Evolutionary conservation across 2,329 filamentous ascomycete species (phyloP), one percentile per base, ranked within the genome.

Genomic region (Fusarium sororula): DNA sequence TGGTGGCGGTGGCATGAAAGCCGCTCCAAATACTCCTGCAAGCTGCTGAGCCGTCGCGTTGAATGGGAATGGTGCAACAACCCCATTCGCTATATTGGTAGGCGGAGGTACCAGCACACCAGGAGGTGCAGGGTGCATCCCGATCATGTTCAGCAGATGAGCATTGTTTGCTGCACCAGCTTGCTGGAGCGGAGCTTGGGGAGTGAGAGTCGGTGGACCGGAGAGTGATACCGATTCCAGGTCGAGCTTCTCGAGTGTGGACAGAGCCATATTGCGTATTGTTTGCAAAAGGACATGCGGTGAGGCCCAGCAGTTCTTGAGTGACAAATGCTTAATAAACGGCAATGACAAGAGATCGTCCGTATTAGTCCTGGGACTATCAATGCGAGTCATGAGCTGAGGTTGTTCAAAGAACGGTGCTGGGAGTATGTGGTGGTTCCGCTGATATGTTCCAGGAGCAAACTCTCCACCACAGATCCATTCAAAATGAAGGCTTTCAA

Each of bases 401-500:
- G 81, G 67, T 10, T 65, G 68, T 26, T 85, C 76, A 30, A 86
- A 76, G 67, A 91, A 81, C 4, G 91, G 92, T 14, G 90, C 90
- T 1, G 91, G 90, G 24, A 94, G 82, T 38, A 94, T 80, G 74
- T 90, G 85, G 63, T 86, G 85, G 75, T 92, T 92, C 32, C 92
- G 87, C 39, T 90, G 89, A 72, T 87, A 87, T 6, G 89, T 81
- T 30, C 91, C 91, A 24, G 87, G 82, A 6, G 89, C 90, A 72
- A 91, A 87, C 81, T 94, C 92, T 35, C 92, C 92, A 50, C 92
- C 91, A 59, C 88, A 89, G 11, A 88, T 83, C 88, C 90, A 94
- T 66, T 93, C 92, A 64, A 93, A 87, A 28, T 88, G 89, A 48
- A 94, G 82, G 37, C 82, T 87, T 63, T 85, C 87, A 74, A 94